Evolutionary conservation across 2,329 filamentous ascomycete genomes (phyloP), one percentile per base, ranked within the genome.

Genomic region (Didymosphaeria variabile): DNA sequence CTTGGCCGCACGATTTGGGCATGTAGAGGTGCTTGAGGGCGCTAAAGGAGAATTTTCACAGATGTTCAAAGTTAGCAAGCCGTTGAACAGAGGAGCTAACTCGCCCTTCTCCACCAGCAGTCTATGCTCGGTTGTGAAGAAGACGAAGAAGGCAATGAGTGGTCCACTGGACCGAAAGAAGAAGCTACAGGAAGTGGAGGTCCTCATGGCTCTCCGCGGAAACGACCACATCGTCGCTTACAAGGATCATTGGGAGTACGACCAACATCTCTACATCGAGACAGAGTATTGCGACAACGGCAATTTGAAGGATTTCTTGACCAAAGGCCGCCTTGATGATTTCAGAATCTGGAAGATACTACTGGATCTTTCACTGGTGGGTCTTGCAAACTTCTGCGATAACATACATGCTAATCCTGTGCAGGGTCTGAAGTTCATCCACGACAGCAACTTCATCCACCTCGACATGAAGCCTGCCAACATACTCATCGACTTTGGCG

Each of bases 311-410:
- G 86, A 88, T 17, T 99, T 98, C 75, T 84, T 99, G 86, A 88
- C n/a, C 87, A 91, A 60, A 75, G 94, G 93, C 50, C 88, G 94
- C 69, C 81, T 99, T 67, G 95, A 99, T 79, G 95, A 98, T 77
- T 99, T 99, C 80, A 88, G 95, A 63, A 97, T 98, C 78, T 99
- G 95, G 93, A 99, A 99, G 82, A 94, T 98, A 60, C 82, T 98
- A 70, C 86, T 97, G 45, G 95, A 99, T 77, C 80, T 97, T 61
- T 87, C 90, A 71, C 82, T 91, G 83, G 93, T 95, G 87, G 80
- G 90, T 83, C 21, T 21, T 7, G 6, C 13, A 23, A 19, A 44
- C 23, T 42, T 52, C 45, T 51, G 36, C 15, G 19, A 23, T n/a
- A 53, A 40, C 36, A 19, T 23, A 44, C 57, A 13, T 53, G 57